Evolutionary conservation across 2,329 filamentous ascomycete genomes (phyloP), one percentile per base, ranked within the genome.

Genomic region (Fonsecaea pedrosoi): DNA sequence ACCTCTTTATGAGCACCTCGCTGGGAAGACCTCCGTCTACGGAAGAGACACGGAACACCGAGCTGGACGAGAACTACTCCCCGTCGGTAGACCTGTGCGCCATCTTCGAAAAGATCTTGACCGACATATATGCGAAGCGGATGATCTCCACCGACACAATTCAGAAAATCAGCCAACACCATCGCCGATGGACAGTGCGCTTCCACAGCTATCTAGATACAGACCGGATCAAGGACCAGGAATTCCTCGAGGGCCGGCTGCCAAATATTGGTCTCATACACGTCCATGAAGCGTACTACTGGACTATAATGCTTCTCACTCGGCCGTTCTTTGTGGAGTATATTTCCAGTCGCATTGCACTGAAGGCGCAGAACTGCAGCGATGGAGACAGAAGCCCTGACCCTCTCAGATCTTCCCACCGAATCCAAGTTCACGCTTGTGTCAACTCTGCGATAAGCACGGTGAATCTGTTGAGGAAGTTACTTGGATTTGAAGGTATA

Each of bases 211-310:
- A 63, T 15, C n/a, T 80, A 15, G 30, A 45, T 9, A 25, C 66
- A 1, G 71, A 71, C 38, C 70, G 71, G 15, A 67, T 64, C 8
- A 56, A 66, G 3, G 40, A 42, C 25, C 12, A 13, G n/a, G 50
- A 59, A 18, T 13, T 35, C 8, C 21, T 62, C 21, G 32, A 35
- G 15, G 62, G 37, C 13, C 40, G 58, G 4, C 21, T 38, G 18
- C 74, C 73, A 2, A 75, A 76, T 56, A 72, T 77, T 21, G 73
- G 73, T 13, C 71, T 77, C 9, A 70, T 67, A 34, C 72, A 81
- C 25, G 67, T 81, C 8, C 79, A 78, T 38, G 70, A 77, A 25
- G 78, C 77, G 0, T 79, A 78, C 1, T 80, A 80, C 61, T 79
- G 77, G 77, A 76, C 76, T 0, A 76, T 80, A 13, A 79, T 80